These are phyloP conservation scores for Clavulina sp. DNA, from an alignment of 768 basidiomycete genomes.

Conservation along the genomic window DNA sequence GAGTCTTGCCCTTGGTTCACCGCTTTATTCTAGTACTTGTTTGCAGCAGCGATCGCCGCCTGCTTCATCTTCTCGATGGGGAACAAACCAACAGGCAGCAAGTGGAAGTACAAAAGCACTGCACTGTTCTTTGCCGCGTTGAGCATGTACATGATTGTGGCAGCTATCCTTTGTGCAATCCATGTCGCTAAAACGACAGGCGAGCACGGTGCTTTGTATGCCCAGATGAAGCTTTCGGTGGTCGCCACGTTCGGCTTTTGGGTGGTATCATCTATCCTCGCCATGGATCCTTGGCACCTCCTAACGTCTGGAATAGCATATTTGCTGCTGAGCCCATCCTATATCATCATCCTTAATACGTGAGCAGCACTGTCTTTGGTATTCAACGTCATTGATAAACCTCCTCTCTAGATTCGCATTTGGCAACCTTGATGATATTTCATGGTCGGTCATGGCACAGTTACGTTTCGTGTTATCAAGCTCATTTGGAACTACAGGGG, in stretches of 20 bases:
- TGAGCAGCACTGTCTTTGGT: slow-evolving; percentile 20
- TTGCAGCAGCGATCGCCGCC: slow-evolving; percentile 72
- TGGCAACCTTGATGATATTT: slow-evolving; percentile 68
- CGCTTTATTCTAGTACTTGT: slow-evolving; percentile 39
- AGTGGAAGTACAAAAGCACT: slow-evolving; percentile 73
- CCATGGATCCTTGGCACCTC: slow-evolving; percentile 94
- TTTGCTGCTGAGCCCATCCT: slow-evolving; percentile 66
- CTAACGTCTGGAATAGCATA: slow-evolving; percentile 83
- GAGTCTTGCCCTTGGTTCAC: not conserved
- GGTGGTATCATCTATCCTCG: slow-evolving; percentile 56
- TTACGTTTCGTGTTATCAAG: not conserved
- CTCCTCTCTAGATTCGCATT: slow-evolving; percentile 48
- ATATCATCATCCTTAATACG: slow-evolving; percentile 64
- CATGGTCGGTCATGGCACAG: not conserved
- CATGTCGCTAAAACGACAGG: slow-evolving; percentile 43
- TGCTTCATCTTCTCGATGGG: slow-evolving; percentile 94
- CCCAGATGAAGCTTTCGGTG: slow-evolving; percentile 68
- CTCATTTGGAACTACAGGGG: slow-evolving; percentile 35
- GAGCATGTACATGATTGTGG: slow-evolving; percentile 70
- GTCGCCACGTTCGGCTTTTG: slow-evolving; percentile 80
- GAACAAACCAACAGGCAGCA: slow-evolving; percentile 74
- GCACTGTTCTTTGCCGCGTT: slow-evolving; percentile 56
- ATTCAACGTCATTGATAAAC: slow-evolving; percentile 15
- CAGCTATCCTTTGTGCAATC: slow-evolving; percentile 66
- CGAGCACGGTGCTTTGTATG: slow-evolving; percentile 38